Base-by-base conservation (phyloP, 192 early-diverging fungal species). In the Jimgerdemannia lactiflua region DNA sequence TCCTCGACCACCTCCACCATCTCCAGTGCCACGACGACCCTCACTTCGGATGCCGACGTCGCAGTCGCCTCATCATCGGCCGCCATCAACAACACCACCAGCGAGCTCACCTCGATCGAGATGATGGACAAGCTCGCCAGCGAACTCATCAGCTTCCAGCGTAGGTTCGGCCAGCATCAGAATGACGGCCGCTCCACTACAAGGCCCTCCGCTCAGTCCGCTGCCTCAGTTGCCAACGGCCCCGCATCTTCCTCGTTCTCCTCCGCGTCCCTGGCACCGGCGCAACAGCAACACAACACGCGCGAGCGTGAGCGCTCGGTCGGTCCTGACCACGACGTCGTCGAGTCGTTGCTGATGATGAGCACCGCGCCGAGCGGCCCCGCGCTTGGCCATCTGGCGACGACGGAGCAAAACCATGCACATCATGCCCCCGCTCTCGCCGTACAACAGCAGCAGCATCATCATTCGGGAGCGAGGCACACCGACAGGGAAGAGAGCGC, bases 71-170 rank as follows among this genome's bases (percentile, higher is more conserved):
- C 49, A 14, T 10, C 49, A 2, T 59, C 49, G 6, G 49, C 49
- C 49, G 4, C 49, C 49, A 59, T 59, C 49, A 59, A 59, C 49
- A 6, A 59, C 49, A 10, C 49, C 8, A 2, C 49, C 49, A 14
- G 49, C 49, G 49, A 59, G 8, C 49, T 59, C 49, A 72, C 77
- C 2, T 83, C 78, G 1, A 49, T 88, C 18, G 86, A 88, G n/a
- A 71, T 88, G 64, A 81, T 88, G 84, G 83, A 88, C 76, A 78
- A 79, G 43, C 71, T 88, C 39, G 84, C 83, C 14, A 79, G 86
- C 18, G 86, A 88, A 65, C 41, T 88, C 69, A 80, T 84, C 43
- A 82, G 82, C 19, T 88, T 88, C 76, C 86, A 88, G 65, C 79
- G 82, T 14, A 84, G 81, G 29, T 88, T 82, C 73, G 84, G 82